Conservation (phyloP, 208 protist species). For the Trypanosoma melophagium region DNA sequence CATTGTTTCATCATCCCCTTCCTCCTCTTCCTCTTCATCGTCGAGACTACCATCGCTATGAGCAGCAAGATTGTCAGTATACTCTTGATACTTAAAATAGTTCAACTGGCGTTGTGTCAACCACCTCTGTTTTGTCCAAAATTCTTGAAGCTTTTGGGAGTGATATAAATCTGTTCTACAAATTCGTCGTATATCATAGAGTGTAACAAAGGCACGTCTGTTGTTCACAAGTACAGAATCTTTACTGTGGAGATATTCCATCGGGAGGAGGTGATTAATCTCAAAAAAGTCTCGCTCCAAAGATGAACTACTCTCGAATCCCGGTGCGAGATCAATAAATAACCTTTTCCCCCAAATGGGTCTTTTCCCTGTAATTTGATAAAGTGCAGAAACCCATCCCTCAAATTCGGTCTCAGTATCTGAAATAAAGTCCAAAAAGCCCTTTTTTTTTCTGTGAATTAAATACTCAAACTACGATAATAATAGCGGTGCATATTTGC, state of each 20-base stretch:
- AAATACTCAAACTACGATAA: conserved; percentile 29
- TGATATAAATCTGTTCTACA: conserved; percentile 29
- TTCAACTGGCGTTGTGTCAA: conserved; percentile 14
- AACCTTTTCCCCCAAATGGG: conserved; percentile 20
- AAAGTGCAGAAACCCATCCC: conserved; percentile 30
- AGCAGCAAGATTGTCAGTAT: conserved; percentile 2
- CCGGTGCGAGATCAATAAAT: conserved; percentile 5
- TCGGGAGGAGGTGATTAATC: conserved; percentile 27
- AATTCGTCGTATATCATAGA: conserved; percentile 24
- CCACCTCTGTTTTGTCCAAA: conserved; percentile 26
- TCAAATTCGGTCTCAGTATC: conserved; percentile 36
- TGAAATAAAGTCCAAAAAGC: conserved; percentile 20
- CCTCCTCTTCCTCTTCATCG: conserved; percentile 9
- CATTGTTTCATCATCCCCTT: neutral
- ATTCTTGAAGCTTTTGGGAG: conserved; percentile 32
- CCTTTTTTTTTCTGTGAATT: conserved; percentile 25
- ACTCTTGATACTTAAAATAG: conserved; percentile 31
- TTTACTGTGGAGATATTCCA: conserved; percentile 32
- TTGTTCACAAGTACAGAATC: conserved; percentile 13
- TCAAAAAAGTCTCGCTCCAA: conserved; percentile 26
- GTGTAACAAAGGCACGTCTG: conserved; percentile 19
- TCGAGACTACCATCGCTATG: neutral
- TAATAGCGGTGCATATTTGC: conserved; percentile 31
- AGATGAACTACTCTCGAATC: conserved; percentile 13
- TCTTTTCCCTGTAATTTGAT: conserved; percentile 15